A percentile compares a stretch with the other conserved stretches of the same genome.
These are phyloP conservation scores for Linum tenue DNA, from an alignment of 345 rosid genomes.

Conservation along the genomic window DNA sequence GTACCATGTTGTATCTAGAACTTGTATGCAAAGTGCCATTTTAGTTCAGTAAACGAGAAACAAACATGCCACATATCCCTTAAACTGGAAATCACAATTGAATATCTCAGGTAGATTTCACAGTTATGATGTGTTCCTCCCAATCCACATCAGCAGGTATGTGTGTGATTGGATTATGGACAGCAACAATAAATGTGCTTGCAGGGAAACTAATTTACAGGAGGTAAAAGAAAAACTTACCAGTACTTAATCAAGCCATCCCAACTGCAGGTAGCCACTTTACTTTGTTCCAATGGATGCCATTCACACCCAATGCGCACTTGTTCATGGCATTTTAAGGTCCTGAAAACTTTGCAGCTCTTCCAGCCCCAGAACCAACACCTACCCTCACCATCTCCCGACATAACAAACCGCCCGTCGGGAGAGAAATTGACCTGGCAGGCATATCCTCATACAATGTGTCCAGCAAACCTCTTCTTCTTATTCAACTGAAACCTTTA, in stretches of 20 bases:
- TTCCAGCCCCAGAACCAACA: slow-evolving; percentile 99
- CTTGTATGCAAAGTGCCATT: too few relatives aligned
- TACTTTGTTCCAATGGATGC: slow-evolving; percentile 98
- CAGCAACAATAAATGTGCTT: too few relatives aligned
- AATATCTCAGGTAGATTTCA: too few relatives aligned
- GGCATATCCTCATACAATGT: slow-evolving; percentile 88
- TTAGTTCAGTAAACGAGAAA: too few relatives aligned
- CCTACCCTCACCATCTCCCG: slow-evolving; percentile 98
- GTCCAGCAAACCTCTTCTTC: slow-evolving; percentile 94
- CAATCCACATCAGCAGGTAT: too few relatives aligned
- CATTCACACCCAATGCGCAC: slow-evolving; percentile 87
- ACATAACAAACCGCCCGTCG: slow-evolving; percentile 97
- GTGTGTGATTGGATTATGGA: too few relatives aligned
- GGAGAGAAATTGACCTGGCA: slow-evolving; percentile 99
- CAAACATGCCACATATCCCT: too few relatives aligned
- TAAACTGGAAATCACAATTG: too few relatives aligned
- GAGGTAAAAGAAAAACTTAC: slow-evolving; percentile 32
- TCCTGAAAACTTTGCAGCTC: slow-evolving; percentile 88
- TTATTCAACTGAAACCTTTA: slow-evolving; percentile 97
- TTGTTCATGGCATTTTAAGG: slow-evolving; percentile 82
- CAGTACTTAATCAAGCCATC: slow-evolving; percentile 97
- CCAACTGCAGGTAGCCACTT: slow-evolving; percentile 99
- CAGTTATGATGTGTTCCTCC: too few relatives aligned
- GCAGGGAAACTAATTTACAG: too few relatives aligned
- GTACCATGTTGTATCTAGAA: too few relatives aligned